Evolutionary conservation across 306 rosid genomes (phyloP), one percentile per base, ranked within the genome.

Genomic region (Citrullus mucosospermus): DNA sequence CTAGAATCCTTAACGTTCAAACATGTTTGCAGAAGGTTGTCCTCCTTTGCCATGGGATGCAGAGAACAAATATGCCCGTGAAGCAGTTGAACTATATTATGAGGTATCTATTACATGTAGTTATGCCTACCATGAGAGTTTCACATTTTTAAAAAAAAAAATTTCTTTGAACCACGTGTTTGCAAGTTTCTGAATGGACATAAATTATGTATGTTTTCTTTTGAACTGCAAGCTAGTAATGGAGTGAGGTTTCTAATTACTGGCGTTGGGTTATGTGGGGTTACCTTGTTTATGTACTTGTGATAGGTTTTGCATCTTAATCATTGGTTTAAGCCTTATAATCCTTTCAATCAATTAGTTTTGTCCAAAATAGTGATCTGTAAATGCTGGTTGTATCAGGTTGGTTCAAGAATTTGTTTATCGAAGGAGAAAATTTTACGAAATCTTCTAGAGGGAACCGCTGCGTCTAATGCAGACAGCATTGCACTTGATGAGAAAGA

Each of bases 21-120:
- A 95, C 97, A 80, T 92, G 84, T 92, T 92, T 82, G 83, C 97
- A 80, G 99, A 91, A 76, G 83, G 83, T 71, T 50, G 80, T 77
- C 92, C 87, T 30, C 93, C 91, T 2, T 84, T 95, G 69, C 85
- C 89, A 14, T 95, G 97, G 99, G 99, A 95, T 75, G 78, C 81
- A 79, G 85, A 91, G 58, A 85, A 83, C 81, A 92, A 91, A 74
- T 95, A 95, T 81, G 88, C 80, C 56, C 91, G 87, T 1, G 87
- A 95, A 63, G 83, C 79, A 79, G 56, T 92, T 79, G 99, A 95
- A 82, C 56, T 95, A 60, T 92, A 88, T 85, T 89, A 91, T 61
- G 97, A 95, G 93, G 99, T 48, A 71, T 48, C 43, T 0, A 48
- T 71, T 71, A 48, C 9, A 41, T n/a, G 75, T 41, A 41, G 14